Evolutionary conservation across 805 yeast species (phyloP), one percentile per base, ranked within the genome.

Genomic region (Wickerhamiella qilinensis): DNA sequence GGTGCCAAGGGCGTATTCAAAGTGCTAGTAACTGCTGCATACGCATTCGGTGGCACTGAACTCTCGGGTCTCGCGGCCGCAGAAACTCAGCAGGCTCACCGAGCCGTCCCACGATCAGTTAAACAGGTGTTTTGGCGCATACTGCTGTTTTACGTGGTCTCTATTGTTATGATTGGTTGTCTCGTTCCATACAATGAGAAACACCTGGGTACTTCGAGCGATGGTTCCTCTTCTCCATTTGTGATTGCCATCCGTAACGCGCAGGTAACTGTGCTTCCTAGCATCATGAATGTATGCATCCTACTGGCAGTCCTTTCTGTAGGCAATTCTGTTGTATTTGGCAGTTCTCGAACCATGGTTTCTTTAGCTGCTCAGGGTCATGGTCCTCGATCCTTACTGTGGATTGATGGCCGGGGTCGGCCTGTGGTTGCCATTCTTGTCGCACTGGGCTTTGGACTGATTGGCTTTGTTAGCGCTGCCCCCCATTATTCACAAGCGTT

Each of bases 81-180:
- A 7, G 93, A 81, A 56, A 66, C 83, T 19, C 68, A 58, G 27
- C 71, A 78, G 55, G 88, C 91, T 34, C 63, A 77, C 48, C 64
- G 63, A 39, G 59, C 79, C 2, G 66, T 79, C 39, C 91, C 88
- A 28, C 66, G 68, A 37, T 86, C 88, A 32, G 72, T 77, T 42
- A 80, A 79, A 57, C 86, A 81, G 60, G 83, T 79, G 3, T 78
- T 82, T 60, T 80, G 88, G 86, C 68, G 91, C 59, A 75, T 81
- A 41, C 60, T 75, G 14, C 56, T 78, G 47, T 80, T 81, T 54
- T 82, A 82, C 60, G 64, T 82, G 54, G 60, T 67, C 9, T 64
- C 75, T 44, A 68, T 59, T 53, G 74, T 59, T 40, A 63, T 68
- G 47, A 70, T 65, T 48, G 78, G 85, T 32, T 71, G 79, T 48